phyloP scores from a whole-genome alignment of 1,139 yeast genomes.

The Kurtzmaniella quercitrusa region DNA sequence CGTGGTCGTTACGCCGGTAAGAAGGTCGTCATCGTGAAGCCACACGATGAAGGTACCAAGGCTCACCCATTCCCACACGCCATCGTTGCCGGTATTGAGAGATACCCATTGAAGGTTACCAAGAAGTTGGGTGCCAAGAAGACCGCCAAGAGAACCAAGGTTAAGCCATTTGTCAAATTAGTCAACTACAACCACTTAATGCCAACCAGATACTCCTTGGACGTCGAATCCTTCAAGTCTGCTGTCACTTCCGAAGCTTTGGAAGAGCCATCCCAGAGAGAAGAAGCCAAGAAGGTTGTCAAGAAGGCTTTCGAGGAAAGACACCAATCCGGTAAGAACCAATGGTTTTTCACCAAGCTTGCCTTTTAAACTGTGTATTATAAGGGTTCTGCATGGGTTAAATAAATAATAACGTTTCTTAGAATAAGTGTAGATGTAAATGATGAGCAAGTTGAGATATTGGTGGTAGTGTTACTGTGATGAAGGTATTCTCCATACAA shows the following conservation, averaged over 20 bases:
- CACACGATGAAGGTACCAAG: slow-evolving; percentile 99
- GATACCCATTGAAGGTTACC: slow-evolving; percentile 97
- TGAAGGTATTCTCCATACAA: too few relatives aligned
- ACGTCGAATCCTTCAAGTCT: slow-evolving; percentile 92
- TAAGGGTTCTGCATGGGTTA: slow-evolving; percentile 26
- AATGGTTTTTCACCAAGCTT: slow-evolving; percentile 99
- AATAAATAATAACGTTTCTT: slow-evolving; percentile 22
- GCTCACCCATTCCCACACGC: slow-evolving; percentile 99
- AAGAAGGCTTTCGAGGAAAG: slow-evolving; percentile 99
- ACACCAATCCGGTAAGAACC: slow-evolving; percentile 99
- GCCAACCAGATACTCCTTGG: slow-evolving; percentile 99
- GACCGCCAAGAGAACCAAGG: slow-evolving; percentile 95
- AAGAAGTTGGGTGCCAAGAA: slow-evolving; percentile 95
- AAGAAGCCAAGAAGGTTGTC: slow-evolving; percentile 98
- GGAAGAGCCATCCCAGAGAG: slow-evolving; percentile 97
- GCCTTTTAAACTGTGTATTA: slow-evolving; percentile 63
- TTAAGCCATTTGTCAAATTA: slow-evolving; percentile 99
- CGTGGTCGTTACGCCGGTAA: slow-evolving; percentile 99
- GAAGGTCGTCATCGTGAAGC: slow-evolving; percentile 98
- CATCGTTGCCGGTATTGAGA: slow-evolving; percentile 98
- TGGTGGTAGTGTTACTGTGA: too few relatives aligned
- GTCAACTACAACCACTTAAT: slow-evolving; percentile 99
- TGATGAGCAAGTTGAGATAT: background rate
- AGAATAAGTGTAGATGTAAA: background rate
- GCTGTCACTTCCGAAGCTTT: slow-evolving; percentile 91